Percentiles rank a stretch among this genome's conserved stretches.
These are phyloP conservation scores for Simplicillium aogashimaense DNA, from an alignment of 2,329 filamentous ascomycete species.

Conservation along the genomic window DNA sequence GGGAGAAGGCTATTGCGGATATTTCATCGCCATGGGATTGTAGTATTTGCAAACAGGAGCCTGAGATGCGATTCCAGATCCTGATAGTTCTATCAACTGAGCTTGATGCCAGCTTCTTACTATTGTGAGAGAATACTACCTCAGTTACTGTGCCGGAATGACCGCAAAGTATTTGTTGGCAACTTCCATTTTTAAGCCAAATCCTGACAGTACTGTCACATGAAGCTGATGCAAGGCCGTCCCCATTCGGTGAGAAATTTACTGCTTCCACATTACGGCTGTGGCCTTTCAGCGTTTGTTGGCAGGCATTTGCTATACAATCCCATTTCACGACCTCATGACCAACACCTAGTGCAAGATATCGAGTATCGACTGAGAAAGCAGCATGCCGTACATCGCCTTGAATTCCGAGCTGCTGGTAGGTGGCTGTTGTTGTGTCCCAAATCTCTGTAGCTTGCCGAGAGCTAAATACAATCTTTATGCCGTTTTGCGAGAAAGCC, in stretches of 20 bases:
- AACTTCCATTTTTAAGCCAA: conserved; percentile 6
- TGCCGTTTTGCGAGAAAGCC: too few species aligned
- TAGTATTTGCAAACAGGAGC: not conserved
- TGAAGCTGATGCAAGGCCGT: conserved; percentile 8
- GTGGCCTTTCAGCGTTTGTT: conserved; percentile 11
- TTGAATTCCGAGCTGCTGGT: too few species aligned
- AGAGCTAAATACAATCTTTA: too few species aligned
- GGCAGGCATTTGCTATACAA: conserved; percentile 2
- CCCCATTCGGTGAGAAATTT: conserved; percentile 9
- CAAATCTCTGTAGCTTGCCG: too few species aligned
- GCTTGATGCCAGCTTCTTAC: not conserved
- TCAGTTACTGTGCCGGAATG: not conserved
- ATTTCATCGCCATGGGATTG: not conserved
- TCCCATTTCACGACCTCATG: conserved; percentile 11
- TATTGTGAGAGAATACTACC: not conserved
- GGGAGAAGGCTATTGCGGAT: not conserved
- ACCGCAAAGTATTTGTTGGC: not conserved
- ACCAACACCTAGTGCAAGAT: conserved; percentile 9
- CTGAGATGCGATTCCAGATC: not conserved
- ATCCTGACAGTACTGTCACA: conserved; percentile 7
- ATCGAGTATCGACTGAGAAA: conserved; percentile 9
- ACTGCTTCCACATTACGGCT: conserved; percentile 6
- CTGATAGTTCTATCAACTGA: not conserved
- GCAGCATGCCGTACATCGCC: too few species aligned
- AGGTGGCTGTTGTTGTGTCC: too few species aligned